Percentiles rank a stretch among this genome's conserved stretches.
Conservation (phyloP, 495 filamentous ascomycete genomes). For the Penicillium longicatenatum region DNA sequence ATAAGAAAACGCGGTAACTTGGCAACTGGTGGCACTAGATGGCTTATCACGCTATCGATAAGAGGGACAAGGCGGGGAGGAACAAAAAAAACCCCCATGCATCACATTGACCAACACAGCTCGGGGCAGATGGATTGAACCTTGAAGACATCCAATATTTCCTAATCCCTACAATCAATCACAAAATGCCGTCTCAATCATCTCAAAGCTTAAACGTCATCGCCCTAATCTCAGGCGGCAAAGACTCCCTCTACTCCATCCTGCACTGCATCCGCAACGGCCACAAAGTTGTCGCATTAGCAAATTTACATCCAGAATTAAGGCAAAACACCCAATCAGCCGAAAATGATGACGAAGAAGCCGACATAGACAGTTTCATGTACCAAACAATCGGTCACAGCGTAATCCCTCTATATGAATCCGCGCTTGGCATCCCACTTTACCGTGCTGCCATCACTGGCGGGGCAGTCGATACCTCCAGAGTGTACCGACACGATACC, state of each 20-base stretch:
- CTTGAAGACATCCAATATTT: background rate
- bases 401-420: constrained; percentile 81
- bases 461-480: constrained; percentile 57
- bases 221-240: constrained; percentile 91
- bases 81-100: background rate
- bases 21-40: background rate
- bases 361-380: constrained; percentile 96
- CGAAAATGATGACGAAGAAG: constrained; percentile 38
- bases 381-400: constrained; percentile 95
- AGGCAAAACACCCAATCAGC: background rate
- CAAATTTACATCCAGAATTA: constrained; percentile 73
- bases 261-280: constrained; percentile 87
- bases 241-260: constrained; percentile 93
- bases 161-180: background rate
- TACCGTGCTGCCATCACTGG: constrained; percentile 76
- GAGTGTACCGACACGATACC: constrained; percentile 30
- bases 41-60: background rate
- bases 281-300: constrained; percentile 82
- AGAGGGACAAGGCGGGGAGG: background rate
- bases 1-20: too few relatives aligned
- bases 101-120: background rate
- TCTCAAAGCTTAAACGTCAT: constrained; percentile 68
- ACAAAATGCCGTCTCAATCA: background rate
- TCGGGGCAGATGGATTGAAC: background rate
- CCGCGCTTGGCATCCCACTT: constrained; percentile 74